A percentile compares a stretch with the other conserved stretches of the same genome.
Conservation (phyloP, 1,284 basidiomycete species). For the Trametes hirsuta region DNA sequence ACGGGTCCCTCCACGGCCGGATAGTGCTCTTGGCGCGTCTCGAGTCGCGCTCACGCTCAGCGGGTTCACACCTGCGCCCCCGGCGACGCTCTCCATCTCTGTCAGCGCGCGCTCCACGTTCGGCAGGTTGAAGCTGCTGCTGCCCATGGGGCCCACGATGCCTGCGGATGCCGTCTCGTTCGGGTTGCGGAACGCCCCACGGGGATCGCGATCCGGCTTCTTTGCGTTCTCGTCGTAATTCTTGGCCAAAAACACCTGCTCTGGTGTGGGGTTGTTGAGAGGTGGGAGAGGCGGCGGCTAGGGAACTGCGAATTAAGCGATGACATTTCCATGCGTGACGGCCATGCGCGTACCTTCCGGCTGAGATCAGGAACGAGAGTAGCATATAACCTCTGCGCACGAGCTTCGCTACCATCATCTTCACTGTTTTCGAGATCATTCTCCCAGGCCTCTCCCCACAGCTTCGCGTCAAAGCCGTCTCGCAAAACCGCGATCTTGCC, state of each 20-base stretch:
- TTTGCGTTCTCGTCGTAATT: conserved; percentile 90
- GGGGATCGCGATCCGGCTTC: conserved; percentile 86
- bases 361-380: conserved; percentile 74
- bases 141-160: conserved; percentile 88
- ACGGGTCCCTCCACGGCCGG: conserved; percentile 27
- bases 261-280: conserved; percentile 78
- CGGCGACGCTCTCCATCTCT: conserved; percentile 77
- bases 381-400: conserved; percentile 62
- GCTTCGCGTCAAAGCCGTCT: conserved; percentile 88
- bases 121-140: conserved; percentile 80
- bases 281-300: conserved; percentile 71
- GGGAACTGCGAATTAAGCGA: background rate
- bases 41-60: conserved; percentile 27
- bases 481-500: conserved; percentile 92
- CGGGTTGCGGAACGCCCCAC: conserved; percentile 82
- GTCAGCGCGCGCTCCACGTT: conserved; percentile 84
- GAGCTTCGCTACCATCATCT: conserved; percentile 43
- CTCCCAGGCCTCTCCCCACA: conserved; percentile 87
- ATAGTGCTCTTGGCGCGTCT: conserved; percentile 30
- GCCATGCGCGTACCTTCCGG: conserved; percentile 52
- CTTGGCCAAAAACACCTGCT: conserved; percentile 85
- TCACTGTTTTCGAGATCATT: conserved; percentile 54
- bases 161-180: conserved; percentile 60
- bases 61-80: conserved; percentile 25
- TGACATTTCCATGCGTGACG: no score